These are phyloP conservation scores for Yamadazyma ubonensis DNA, from an alignment of 805 yeast genomes.

Conservation along the genomic window DNA sequence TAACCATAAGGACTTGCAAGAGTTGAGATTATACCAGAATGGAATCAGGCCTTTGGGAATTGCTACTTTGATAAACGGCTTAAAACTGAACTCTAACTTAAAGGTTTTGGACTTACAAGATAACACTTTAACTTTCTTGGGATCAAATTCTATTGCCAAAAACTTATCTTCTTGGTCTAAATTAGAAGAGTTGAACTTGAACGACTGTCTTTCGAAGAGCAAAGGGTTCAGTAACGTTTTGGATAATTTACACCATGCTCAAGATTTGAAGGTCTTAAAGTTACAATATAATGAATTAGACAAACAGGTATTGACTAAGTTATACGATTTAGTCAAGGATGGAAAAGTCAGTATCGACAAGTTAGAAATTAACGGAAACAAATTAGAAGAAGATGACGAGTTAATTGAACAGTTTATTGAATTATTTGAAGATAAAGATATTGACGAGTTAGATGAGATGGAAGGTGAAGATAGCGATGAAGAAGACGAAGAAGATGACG, in stretches of 20 bases:
- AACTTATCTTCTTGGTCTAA: slow-evolving; percentile 59
- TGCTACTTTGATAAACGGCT: slow-evolving; percentile 63
- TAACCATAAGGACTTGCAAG: slow-evolving; percentile 71
- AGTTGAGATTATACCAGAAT: slow-evolving; percentile 84
- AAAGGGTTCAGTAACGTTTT: slow-evolving; percentile 65
- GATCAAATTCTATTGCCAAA: slow-evolving; percentile 53
- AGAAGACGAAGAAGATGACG: slow-evolving; percentile 60
- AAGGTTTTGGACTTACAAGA: slow-evolving; percentile 85
- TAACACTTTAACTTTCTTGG: slow-evolving; percentile 81
- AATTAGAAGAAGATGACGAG: slow-evolving; percentile 85
- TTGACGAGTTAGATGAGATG: slow-evolving; percentile 92
- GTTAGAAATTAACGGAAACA: slow-evolving; percentile 90
- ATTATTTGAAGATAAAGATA: slow-evolving; percentile 67
- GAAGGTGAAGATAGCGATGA: slow-evolving; percentile 79
- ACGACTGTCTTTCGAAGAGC: slow-evolving; percentile 83
- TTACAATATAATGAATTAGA: slow-evolving; percentile 89
- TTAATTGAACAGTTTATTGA: slow-evolving; percentile 58
- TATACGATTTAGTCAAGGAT: slow-evolving; percentile 50
- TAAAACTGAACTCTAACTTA: slow-evolving; percentile 58
- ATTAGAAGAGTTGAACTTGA: slow-evolving; percentile 76
- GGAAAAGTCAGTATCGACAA: slow-evolving; percentile 58
- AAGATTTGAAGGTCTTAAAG: slow-evolving; percentile 55
- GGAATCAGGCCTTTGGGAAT: slow-evolving; percentile 97
- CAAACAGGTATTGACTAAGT: slow-evolving; percentile 56
- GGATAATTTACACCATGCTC: slow-evolving; percentile 42